Conservation (phyloP, 2,329 filamentous ascomycete genomes). For the Oidium heveae region DNA sequence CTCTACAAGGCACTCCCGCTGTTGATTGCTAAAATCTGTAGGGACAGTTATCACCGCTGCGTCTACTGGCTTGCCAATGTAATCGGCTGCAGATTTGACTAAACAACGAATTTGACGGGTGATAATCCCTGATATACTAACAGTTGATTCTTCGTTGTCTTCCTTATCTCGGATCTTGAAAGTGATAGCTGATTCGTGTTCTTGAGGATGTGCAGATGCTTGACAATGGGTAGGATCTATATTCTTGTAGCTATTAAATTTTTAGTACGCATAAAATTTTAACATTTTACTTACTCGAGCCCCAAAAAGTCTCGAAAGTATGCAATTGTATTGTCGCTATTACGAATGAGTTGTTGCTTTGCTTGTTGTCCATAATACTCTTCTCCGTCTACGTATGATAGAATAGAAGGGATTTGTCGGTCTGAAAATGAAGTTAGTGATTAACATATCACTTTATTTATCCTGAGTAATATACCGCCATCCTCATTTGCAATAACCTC, state of each 20-base stretch:
- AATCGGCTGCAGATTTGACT: constrained; percentile 64
- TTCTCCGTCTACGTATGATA: constrained; percentile 88
- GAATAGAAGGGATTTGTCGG: constrained; percentile 81
- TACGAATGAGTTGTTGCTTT: constrained; percentile 79
- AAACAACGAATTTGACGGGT: constrained; percentile 68
- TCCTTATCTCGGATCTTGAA: constrained; percentile 66
- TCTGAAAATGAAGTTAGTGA: constrained; percentile 24
- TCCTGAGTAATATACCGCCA: constrained; percentile 36
- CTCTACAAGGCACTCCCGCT: constrained; percentile 55
- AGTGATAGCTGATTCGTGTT: constrained; percentile 42
- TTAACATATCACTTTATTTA: background rate
- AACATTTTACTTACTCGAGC: constrained; percentile 43
- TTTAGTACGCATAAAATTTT: background rate
- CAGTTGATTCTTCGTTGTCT: constrained; percentile 34
- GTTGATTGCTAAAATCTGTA: constrained; percentile 73
- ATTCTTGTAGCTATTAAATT: constrained; percentile 44
- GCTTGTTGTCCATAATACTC: constrained; percentile 93
- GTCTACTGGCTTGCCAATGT: constrained; percentile 75
- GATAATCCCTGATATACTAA: constrained; percentile 58
- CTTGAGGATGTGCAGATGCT: constrained; percentile 70
- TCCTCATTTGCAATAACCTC: constrained; percentile 99
- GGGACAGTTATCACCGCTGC: constrained; percentile 88
- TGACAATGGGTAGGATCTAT: constrained; percentile 94
- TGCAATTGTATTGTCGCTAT: constrained; percentile 76
- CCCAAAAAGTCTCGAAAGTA: constrained; percentile 93